Evolutionary conservation across 2,329 filamentous ascomycete species (phyloP), one percentile per base, ranked within the genome.

Genomic region (Sporothrix phasma): DNA sequence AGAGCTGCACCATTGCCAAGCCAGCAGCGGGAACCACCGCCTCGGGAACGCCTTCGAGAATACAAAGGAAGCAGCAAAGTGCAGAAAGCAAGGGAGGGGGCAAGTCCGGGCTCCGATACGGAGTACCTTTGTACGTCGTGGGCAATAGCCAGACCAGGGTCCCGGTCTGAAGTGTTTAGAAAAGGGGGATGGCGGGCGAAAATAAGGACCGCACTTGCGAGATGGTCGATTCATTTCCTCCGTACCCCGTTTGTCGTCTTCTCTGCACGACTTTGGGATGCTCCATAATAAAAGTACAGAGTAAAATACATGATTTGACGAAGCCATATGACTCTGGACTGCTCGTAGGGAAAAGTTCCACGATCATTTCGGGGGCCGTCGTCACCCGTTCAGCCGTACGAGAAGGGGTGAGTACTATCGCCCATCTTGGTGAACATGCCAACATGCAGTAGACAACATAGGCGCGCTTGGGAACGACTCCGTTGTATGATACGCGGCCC

Each of bases 21-120:
- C 61, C 64, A 62, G 19, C 43, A 37, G 58, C 65, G 65, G 65
- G 65, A 66, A 51, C 65, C 65, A 66, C 43, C 65, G 62, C 59
- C 49, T 37, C 62, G 65, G 65, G 65, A 54, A 59, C 34, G 64
- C 37, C 45, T 64, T 66, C 47, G 56, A 58, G 26, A 61, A 62
- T 34, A 61, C 39, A 56, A 62, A 61, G 10, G 49, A 62, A 46
- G 45, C 19, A 39, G 29, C 19, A 13, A 10, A 39, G 34, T 43
- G 53, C 43, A 62, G 54, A n/a, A 19, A 47, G n/a, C 56, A 64
- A 24, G 63, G 62, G 46, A n/a, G n/a, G n/a, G n/a, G n/a, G n/a
- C n/a, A n/a, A n/a, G n/a, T n/a, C n/a, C n/a, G n/a, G n/a, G n/a
- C n/a, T n/a, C n/a, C n/a, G n/a, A n/a, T n/a, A n/a, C n/a, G n/a